Percentiles rank a stretch among this genome's conserved stretches.
phyloP scores from a whole-genome alignment of 257 asterid species.

The Solanum virginianum region DNA sequence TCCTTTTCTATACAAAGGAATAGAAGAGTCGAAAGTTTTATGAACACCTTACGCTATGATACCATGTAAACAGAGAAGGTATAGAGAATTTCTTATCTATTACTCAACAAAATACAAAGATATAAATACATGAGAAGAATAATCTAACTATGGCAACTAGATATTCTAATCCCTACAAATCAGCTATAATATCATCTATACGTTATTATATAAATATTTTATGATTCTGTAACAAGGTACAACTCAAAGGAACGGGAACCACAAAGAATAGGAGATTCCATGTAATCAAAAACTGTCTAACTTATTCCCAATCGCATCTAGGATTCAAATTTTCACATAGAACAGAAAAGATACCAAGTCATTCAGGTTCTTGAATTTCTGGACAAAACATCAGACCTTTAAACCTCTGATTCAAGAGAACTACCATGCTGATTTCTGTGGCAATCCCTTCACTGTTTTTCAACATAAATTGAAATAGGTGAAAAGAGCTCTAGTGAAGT shows the following conservation, averaged over 20 bases:
- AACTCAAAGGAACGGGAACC: background rate
- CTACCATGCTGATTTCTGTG: background rate
- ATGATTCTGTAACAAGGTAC: background rate
- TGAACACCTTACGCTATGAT: no score
- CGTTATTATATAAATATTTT: no score
- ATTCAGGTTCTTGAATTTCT: background rate
- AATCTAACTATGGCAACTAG: no score
- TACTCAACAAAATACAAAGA: no score
- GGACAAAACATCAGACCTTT: background rate
- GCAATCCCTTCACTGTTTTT: background rate
- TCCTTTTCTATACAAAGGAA: no score
- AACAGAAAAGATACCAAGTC: background rate
- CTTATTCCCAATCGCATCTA: background rate
- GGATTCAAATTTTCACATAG: background rate
- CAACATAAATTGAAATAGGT: background rate
- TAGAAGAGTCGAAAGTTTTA: no score
- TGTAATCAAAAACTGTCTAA: background rate
- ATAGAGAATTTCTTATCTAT: no score
- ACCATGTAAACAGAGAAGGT: no score
- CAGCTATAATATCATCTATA: no score
- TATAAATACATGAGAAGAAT: no score
- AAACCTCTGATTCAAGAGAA: background rate
- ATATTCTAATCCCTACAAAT: no score
- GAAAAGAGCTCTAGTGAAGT: background rate
- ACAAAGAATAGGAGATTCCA: background rate